Conservation (phyloP, 495 filamentous ascomycete genomes). For the Glarea lozoyensis region DNA sequence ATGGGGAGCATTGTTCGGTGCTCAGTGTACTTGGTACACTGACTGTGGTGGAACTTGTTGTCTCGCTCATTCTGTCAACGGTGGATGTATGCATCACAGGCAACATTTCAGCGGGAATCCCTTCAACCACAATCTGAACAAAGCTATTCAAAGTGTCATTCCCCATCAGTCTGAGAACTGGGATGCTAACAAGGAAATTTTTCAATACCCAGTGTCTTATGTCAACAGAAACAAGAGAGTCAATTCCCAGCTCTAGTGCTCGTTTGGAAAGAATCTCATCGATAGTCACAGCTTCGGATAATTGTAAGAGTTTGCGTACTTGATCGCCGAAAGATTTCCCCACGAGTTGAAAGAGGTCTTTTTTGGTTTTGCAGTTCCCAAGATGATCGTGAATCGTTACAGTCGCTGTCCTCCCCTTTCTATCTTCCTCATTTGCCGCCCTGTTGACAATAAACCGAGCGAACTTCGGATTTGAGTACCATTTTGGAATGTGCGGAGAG, state of each 20-base stretch:
- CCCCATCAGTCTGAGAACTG: slow-evolving; percentile 37
- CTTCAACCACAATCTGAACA: slow-evolving; percentile 13
- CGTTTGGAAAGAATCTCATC: too few species aligned
- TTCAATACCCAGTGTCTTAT: slow-evolving; percentile 29
- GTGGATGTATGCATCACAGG: not conserved
- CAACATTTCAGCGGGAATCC: not conserved
- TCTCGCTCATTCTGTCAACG: not conserved
- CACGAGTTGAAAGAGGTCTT: not conserved
- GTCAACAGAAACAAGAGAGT: slow-evolving; percentile 27
- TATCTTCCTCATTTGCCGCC: not conserved
- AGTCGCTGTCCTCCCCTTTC: not conserved
- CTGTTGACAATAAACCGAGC: not conserved
- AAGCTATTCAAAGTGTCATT: slow-evolving; percentile 26
- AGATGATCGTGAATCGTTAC: not conserved
- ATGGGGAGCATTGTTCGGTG: not conserved
- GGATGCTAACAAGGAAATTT: slow-evolving; percentile 26
- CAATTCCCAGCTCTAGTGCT: slow-evolving; percentile 25
- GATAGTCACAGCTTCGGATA: too few species aligned
- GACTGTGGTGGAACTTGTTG: not conserved
- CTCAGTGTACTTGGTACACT: not conserved
- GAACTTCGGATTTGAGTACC: not conserved
- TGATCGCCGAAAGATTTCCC: not conserved
- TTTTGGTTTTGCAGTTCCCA: not conserved
- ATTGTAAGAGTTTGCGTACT: not conserved
- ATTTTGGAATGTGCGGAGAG: not conserved